Conservation (phyloP, 306 rosid species). For the Fragaria ananassa region DNA sequence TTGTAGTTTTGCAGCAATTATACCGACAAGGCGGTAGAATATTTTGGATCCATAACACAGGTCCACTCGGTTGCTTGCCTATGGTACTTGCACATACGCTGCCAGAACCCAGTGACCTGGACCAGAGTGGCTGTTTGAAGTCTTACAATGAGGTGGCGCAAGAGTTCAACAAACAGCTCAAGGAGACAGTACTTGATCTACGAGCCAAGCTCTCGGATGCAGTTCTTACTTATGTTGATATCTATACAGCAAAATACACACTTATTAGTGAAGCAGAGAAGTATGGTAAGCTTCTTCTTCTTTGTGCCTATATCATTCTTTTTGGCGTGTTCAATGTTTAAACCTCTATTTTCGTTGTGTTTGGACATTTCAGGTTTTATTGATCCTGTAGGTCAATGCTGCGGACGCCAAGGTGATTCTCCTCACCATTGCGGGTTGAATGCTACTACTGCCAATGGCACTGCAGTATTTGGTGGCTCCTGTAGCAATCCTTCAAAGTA, state of each 20-base stretch:
- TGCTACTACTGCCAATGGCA: slow-evolving; percentile 20
- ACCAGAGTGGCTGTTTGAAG: slow-evolving; percentile 23
- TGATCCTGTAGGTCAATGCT: slow-evolving; percentile 26
- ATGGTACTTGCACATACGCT: background rate
- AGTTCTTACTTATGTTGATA: slow-evolving; percentile 20
- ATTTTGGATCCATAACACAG: slow-evolving; percentile 29
- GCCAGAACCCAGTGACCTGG: background rate
- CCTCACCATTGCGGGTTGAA: slow-evolving; percentile 12
- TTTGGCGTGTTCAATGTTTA: background rate
- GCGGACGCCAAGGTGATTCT: slow-evolving; percentile 15
- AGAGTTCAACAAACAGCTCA: slow-evolving; percentile 30
- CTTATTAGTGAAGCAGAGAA: slow-evolving; percentile 27
- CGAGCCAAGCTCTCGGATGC: slow-evolving; percentile 14
- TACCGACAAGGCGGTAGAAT: slow-evolving; percentile 19
- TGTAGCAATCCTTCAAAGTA: slow-evolving; percentile 22
- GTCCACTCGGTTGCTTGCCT: slow-evolving; percentile 37
- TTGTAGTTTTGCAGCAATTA: slow-evolving; percentile 20
- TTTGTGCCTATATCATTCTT: background rate
- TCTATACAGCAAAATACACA: slow-evolving; percentile 21
- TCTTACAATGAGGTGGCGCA: slow-evolving; percentile 21
- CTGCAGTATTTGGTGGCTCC: slow-evolving; percentile 17
- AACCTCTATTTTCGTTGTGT: background rate
- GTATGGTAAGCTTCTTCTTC: slow-evolving; percentile 17
- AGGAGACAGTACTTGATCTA: slow-evolving; percentile 22
- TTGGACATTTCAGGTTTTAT: slow-evolving; percentile 23